These are phyloP conservation scores for Fistulina hepatica DNA, from an alignment of 1,284 basidiomycete species.

Conservation along the genomic window DNA sequence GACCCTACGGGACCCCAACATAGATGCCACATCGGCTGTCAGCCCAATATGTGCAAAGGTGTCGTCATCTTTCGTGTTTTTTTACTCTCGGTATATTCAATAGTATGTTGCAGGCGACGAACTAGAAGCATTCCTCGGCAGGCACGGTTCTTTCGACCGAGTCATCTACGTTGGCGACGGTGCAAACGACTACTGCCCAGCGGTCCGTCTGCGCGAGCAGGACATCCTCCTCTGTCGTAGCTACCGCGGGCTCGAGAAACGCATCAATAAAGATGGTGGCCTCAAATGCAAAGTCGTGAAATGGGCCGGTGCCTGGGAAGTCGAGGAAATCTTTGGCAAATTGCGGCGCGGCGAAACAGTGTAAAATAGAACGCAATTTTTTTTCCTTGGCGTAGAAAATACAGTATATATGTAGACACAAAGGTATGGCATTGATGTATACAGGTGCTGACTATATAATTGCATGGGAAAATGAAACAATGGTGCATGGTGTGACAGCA, in stretches of 20 bases:
- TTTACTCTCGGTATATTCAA: neutral
- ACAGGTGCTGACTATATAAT: too few relatives aligned
- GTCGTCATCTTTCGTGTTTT: neutral
- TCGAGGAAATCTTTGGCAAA: conserved; percentile 84
- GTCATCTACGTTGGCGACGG: conserved; percentile 93
- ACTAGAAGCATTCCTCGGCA: conserved; percentile 67
- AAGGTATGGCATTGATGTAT: too few relatives aligned
- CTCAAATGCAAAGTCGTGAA: conserved; percentile 65
- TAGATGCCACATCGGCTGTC: conserved; percentile 79
- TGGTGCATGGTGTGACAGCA: too few relatives aligned
- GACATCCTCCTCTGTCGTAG: conserved; percentile 72
- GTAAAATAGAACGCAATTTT: too few relatives aligned
- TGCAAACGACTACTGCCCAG: conserved; percentile 91
- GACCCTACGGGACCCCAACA: conserved; percentile 75
- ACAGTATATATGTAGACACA: too few relatives aligned
- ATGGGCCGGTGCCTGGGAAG: conserved; percentile 92
- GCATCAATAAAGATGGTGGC: conserved; percentile 64
- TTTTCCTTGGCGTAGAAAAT: too few relatives aligned
- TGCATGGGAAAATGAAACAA: too few relatives aligned
- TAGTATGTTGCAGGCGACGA: conserved; percentile 62
- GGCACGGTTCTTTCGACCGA: conserved; percentile 68
- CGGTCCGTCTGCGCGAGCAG: conserved; percentile 56
- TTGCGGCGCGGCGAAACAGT: too few relatives aligned
- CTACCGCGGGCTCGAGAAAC: conserved; percentile 63
- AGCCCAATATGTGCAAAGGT: conserved; percentile 98